Evolutionary conservation across 495 filamentous ascomycete genomes (phyloP).

Genomic region (Aspergillus sparsus): DNA sequence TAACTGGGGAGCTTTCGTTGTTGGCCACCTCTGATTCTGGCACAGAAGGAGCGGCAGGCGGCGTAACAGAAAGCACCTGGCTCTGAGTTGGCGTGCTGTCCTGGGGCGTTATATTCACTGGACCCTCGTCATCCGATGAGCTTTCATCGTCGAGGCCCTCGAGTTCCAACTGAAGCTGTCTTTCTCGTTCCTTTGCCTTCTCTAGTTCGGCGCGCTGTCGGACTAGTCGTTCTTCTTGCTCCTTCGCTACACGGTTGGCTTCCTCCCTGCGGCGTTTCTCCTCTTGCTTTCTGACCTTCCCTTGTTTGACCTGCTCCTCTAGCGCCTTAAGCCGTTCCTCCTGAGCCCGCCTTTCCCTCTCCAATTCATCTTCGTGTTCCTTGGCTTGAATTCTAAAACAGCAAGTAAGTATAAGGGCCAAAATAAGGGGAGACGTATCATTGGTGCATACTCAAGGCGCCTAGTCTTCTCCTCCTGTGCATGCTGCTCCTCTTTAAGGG

Average conservation of each 20-base stretch:
- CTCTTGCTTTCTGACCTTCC: slow-evolving; percentile 96
- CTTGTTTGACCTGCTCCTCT: slow-evolving; percentile 89
- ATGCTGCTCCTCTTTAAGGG: slow-evolving; percentile 69
- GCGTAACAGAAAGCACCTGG: slow-evolving; percentile 51
- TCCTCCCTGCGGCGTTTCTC: slow-evolving; percentile 91
- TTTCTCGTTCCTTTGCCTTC: slow-evolving; percentile 81
- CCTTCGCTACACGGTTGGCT: slow-evolving; percentile 78
- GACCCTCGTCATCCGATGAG: slow-evolving; percentile 86
- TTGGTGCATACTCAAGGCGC: slow-evolving; percentile 76
- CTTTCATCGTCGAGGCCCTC: slow-evolving; percentile 77
- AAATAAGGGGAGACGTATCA: not conserved
- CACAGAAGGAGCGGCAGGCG: slow-evolving; percentile 38
- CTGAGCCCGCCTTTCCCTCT: slow-evolving; percentile 75
- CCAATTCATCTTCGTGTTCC: slow-evolving; percentile 75
- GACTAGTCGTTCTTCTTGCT: slow-evolving; percentile 82
- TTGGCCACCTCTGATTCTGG: slow-evolving; percentile 37
- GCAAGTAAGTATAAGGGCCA: slow-evolving; percentile 37
- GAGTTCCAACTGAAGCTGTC: slow-evolving; percentile 82
- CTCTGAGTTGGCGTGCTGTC: slow-evolving; percentile 76
- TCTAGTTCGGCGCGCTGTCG: slow-evolving; percentile 91
- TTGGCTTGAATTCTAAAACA: slow-evolving; percentile 68
- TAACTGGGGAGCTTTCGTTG: slow-evolving; percentile 32
- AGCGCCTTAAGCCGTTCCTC: slow-evolving; percentile 82
- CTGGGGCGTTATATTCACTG: slow-evolving; percentile 76
- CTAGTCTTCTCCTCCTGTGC: slow-evolving; percentile 72